Evolutionary conservation across 2,329 filamentous ascomycete species (phyloP).

Genomic region (Trichoderma simmonsii): DNA sequence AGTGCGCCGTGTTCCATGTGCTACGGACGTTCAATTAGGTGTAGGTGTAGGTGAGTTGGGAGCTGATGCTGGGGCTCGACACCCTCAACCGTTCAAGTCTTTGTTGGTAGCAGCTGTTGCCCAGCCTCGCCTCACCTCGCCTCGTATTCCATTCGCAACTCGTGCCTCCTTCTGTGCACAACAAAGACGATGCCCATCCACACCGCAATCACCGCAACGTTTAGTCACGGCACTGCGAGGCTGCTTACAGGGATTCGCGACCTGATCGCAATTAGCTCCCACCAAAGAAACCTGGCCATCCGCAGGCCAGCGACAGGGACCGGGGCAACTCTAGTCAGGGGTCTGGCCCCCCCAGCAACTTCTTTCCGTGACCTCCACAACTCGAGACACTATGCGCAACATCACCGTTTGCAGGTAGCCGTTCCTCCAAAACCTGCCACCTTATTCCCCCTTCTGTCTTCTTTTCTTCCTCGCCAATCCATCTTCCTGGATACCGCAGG

Average conservation of each 20-base stretch:
- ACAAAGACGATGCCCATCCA: constrained; percentile 1
- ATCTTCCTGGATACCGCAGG: constrained; percentile 5
- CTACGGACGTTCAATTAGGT: background rate
- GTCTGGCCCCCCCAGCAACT: constrained; percentile 11
- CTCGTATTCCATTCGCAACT: constrained; percentile 12
- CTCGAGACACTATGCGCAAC: constrained; percentile 21
- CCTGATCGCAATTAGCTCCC: constrained; percentile 18
- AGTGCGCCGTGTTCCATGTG: background rate
- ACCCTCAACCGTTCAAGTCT: background rate
- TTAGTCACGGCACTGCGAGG: constrained; percentile 15
- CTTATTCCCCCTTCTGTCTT: constrained; percentile 5
- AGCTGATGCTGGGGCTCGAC: background rate
- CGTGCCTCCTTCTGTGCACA: background rate
- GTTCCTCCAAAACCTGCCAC: constrained; percentile 16
- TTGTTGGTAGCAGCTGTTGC: background rate
- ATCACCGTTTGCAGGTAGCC: constrained; percentile 19
- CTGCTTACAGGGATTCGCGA: constrained; percentile 16
- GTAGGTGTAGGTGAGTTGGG: background rate
- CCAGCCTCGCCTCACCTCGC: background rate
- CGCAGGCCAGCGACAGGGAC: constrained; percentile 6
- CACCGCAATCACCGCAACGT: constrained; percentile 19
- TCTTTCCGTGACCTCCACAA: constrained; percentile 19
- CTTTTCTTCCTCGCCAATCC: constrained; percentile 3
- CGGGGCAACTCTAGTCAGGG: constrained; percentile 15
- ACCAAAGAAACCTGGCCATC: constrained; percentile 16